A percentile compares a stretch with the other conserved stretches of the same genome.
These are phyloP conservation scores for Backusella liffmaniae DNA, from an alignment of 192 early-diverging fungal species.

Conservation along the genomic window DNA sequence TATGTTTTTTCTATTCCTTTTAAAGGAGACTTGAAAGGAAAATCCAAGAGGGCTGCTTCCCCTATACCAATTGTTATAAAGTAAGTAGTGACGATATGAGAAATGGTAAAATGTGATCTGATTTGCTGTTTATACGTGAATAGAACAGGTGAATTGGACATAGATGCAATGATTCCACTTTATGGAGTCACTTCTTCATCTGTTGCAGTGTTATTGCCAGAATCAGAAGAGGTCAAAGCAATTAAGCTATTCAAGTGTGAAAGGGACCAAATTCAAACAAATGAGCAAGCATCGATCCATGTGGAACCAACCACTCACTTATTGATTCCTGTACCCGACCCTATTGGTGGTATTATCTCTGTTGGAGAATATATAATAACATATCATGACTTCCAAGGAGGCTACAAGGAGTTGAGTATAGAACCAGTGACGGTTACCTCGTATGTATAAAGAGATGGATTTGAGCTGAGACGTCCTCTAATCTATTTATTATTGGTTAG, in stretches of 20 bases:
- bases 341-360: slow-evolving; percentile 56
- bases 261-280: slow-evolving; percentile 1
- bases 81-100: neutral
- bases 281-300: neutral
- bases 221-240: slow-evolving; percentile 46
- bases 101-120: slow-evolving; percentile 18
- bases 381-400: slow-evolving; percentile 40
- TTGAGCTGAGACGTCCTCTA: neutral
- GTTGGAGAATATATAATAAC: slow-evolving; percentile 56
- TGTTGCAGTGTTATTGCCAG: slow-evolving; percentile 59
- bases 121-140: neutral
- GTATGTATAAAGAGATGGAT: neutral
- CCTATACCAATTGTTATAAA: neutral
- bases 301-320: slow-evolving; percentile 46
- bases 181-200: slow-evolving; percentile 34
- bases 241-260: slow-evolving; percentile 61
- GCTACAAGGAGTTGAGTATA: slow-evolving; percentile 38
- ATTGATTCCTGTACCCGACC: slow-evolving; percentile 59
- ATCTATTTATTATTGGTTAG: slow-evolving; percentile 8
- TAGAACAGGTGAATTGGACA: slow-evolving; percentile 54
- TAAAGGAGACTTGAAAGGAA: neutral
- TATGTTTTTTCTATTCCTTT: slow-evolving; percentile 9
- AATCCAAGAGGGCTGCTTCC: neutral
- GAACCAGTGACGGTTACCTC: slow-evolving; percentile 48
- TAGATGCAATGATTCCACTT: slow-evolving; percentile 52